Evolutionary conservation across 495 filamentous ascomycete genomes (phyloP).

Genomic region (Lepidopterella palustris): DNA sequence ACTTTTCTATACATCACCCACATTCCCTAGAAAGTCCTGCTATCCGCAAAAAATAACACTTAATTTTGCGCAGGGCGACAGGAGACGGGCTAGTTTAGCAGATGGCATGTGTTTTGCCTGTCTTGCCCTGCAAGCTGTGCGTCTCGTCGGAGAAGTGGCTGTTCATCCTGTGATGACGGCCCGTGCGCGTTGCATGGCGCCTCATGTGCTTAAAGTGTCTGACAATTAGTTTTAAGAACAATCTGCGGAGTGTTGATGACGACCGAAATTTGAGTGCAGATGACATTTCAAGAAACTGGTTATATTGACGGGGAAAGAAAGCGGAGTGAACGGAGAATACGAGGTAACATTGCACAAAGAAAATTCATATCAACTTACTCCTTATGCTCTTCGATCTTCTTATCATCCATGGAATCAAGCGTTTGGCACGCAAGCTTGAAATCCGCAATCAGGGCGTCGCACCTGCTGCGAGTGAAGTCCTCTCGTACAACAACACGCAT

Average conservation of each 20-base stretch:
- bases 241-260: not conserved
- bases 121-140: constrained; percentile 81
- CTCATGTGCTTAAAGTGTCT: not conserved
- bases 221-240: not conserved
- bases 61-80: too few relatives aligned
- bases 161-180: constrained; percentile 50
- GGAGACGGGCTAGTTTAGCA: too few relatives aligned
- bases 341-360: too few relatives aligned
- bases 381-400: constrained; percentile 57
- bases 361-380: constrained; percentile 52
- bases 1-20: too few relatives aligned
- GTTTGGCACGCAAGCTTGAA: constrained; percentile 63
- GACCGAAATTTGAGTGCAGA: too few relatives aligned
- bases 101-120: constrained; percentile 78
- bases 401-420: constrained; percentile 65
- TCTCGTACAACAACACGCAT: constrained; percentile 85
- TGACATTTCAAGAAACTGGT: too few relatives aligned
- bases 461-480: constrained; percentile 73
- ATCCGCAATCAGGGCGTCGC: constrained; percentile 65
- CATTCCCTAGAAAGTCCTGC: not conserved
- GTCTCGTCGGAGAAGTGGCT: constrained; percentile 65
- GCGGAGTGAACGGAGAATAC: not conserved
- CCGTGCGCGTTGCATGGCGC: constrained; percentile 28
- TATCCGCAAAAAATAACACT: too few relatives aligned
- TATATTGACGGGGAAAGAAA: too few relatives aligned